Base-by-base conservation (phyloP, 2,329 filamentous ascomycete genomes). In the Pseudophaeomoniella oleicola region DNA sequence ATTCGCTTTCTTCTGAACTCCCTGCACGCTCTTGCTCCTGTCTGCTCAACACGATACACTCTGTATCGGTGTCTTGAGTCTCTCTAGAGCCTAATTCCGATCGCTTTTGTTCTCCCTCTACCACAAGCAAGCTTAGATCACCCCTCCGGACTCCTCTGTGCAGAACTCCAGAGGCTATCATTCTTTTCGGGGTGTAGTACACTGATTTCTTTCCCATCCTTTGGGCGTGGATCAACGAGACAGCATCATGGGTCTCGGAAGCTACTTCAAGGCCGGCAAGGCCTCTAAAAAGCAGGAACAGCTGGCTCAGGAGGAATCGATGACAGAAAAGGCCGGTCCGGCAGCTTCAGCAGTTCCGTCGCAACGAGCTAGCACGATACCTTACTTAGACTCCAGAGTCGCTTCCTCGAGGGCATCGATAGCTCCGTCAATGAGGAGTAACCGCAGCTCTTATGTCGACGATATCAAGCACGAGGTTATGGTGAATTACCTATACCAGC, bases 401-500 rank as follows among this genome's bases (percentile, higher is more conserved):
- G 60, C 56, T 44, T 70, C 67, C 11, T 65, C 69, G 13, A 66
- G 68, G 35, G 63, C 63, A 44, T 78, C 72, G 1, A 51, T 70
- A 19, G 65, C 54, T 17, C 58, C 54, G 30, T 71, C 69, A n/a
- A 54, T 56, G 12, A 55, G 54, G 17, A 70, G 67, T 12, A 56
- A 51, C 16, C 56, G 56, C 34, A 73, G 67, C 50, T 72, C 69
- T 39, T 68, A 78, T 41, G 56, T 81, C 9, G 77, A 82, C 41
- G 78, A 82, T 43, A 80, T 84, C 57, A 82, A 80, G 56, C 77
- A 84, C 50, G 81, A 86, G 55, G 78, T 86, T 42, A 86, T 86
- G 80, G 79, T 82, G 41, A 85, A 82, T 58, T 84, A 83, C 53
- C 64, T 87, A 16, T 84, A 84, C 56, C 81, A 86, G 55, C 79